Conservation (phyloP, 805 yeast genomes). For the Starmerella bombi region DNA sequence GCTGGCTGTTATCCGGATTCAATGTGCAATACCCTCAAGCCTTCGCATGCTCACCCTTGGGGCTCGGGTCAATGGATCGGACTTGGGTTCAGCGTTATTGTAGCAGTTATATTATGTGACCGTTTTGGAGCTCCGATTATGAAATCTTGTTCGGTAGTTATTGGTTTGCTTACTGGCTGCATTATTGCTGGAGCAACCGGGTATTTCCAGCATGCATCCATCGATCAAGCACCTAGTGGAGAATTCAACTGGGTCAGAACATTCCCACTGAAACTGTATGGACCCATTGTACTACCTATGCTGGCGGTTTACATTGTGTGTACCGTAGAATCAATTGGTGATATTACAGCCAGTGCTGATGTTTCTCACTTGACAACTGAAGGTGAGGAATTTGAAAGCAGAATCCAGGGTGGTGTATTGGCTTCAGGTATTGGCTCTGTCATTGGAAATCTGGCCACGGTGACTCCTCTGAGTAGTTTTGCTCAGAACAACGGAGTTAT, state of each 20-base stretch:
- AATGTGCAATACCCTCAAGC: slow-evolving; percentile 35
- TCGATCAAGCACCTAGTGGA: slow-evolving; percentile 63
- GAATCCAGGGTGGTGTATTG: slow-evolving; percentile 85
- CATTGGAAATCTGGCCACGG: slow-evolving; percentile 62
- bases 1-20: slow-evolving; percentile 33
- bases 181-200: slow-evolving; percentile 86
- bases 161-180: slow-evolving; percentile 76
- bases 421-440: slow-evolving; percentile 79
- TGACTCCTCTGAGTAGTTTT: slow-evolving; percentile 84
- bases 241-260: slow-evolving; percentile 84
- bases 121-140: slow-evolving; percentile 87
- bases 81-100: slow-evolving; percentile 69
- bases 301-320: slow-evolving; percentile 68
- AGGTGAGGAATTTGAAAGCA: slow-evolving; percentile 65
- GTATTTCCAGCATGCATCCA: slow-evolving; percentile 47
- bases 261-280: slow-evolving; percentile 61
- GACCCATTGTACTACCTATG: slow-evolving; percentile 75
- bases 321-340: slow-evolving; percentile 92
- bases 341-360: slow-evolving; percentile 85
- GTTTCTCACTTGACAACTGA: slow-evolving; percentile 76
- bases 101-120: slow-evolving; percentile 62
- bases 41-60: slow-evolving; percentile 52
- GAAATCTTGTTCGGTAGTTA: slow-evolving; percentile 85
- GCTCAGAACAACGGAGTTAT: slow-evolving; percentile 95
- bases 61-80: slow-evolving; percentile 83